These are phyloP conservation scores for Primulina tabacum DNA, from an alignment of 257 asterid genomes.

Conservation along the genomic window DNA sequence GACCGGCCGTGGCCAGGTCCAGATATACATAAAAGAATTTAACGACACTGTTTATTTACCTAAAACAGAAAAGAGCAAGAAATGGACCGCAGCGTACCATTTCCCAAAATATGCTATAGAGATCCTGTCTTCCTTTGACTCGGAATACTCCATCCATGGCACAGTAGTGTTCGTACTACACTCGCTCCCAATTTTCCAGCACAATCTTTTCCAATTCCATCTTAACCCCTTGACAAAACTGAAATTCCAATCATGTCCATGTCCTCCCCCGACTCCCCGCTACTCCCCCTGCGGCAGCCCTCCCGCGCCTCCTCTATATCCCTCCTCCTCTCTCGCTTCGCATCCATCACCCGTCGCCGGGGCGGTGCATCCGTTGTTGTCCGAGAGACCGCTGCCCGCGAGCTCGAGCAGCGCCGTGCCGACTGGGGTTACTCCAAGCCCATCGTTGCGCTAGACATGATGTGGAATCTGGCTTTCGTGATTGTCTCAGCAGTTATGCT, in stretches of 20 bases:
- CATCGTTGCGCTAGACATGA: constrained; percentile 78
- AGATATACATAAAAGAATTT: too few relatives aligned
- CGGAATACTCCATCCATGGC: not conserved
- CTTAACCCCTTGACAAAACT: not conserved
- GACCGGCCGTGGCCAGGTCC: too few relatives aligned
- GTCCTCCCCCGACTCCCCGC: constrained; percentile 39
- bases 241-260: constrained; percentile 23
- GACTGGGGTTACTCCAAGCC: constrained; percentile 97
- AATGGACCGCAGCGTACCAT: too few relatives aligned
- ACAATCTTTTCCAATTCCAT: not conserved
- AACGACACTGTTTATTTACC: too few relatives aligned
- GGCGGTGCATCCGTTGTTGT: constrained; percentile 75
- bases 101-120: not conserved
- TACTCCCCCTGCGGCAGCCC: constrained; percentile 56
- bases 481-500: constrained; percentile 63
- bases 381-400: constrained; percentile 88
- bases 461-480: constrained; percentile 88
- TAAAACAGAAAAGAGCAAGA: too few relatives aligned
- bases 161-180: not conserved
- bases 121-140: not conserved
- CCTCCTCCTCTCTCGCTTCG: constrained; percentile 65
- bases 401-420: constrained; percentile 95
- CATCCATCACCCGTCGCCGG: constrained; percentile 65
- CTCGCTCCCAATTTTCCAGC: not conserved
- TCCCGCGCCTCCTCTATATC: constrained; percentile 52